Base-by-base conservation (phyloP, 805 yeast species). In the Pichia gijzeniarum region DNA sequence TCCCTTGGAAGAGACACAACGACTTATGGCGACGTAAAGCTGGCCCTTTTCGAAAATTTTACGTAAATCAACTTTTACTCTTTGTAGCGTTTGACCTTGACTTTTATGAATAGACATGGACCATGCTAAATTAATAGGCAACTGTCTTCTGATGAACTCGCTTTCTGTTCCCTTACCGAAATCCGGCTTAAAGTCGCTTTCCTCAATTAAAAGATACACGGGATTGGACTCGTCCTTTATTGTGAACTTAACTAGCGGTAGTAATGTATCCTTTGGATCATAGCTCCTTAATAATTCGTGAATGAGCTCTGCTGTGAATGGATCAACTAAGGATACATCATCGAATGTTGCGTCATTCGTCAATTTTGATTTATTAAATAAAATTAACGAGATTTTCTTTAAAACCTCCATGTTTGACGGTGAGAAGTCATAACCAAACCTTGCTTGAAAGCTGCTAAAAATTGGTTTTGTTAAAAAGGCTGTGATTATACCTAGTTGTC, bases 71-170 rank as follows among this genome's bases (percentile, higher is more conserved):
- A 85, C 87, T 50, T 76, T 77, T 3, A 85, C 80, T 50, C 86
- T 62, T 35, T 76, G 79, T 38, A 85, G 71, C 0, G 95, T 84
- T 64, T 85, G 95, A 2, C 95, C 95, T 60, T 85, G 95, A 0
- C 93, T 78, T 59, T 85, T 85, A 58, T 85, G 95, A 41, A 85
- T 85, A 0, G 93, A 85, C 53, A 85, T 61, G 0, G 95, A 89
- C 93, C 93, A 85, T 20, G 93, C 80, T 32, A 85, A 64, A 46
- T 83, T 68, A 27, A 85, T 65, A 1, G 95, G 95, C 2, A 84
- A 53, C 58, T 85, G 95, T 0, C 51, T 58, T 56, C 90, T 69
- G 7, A 60, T 60, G 8, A 72, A 43, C 14, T 49, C 52, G 16
- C 53, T 52, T 19, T 52, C 53, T 3, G 55, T 47, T 16, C 13